phyloP scores from a whole-genome alignment of 164 flowering plant species.

The Berberis thunbergii region DNA sequence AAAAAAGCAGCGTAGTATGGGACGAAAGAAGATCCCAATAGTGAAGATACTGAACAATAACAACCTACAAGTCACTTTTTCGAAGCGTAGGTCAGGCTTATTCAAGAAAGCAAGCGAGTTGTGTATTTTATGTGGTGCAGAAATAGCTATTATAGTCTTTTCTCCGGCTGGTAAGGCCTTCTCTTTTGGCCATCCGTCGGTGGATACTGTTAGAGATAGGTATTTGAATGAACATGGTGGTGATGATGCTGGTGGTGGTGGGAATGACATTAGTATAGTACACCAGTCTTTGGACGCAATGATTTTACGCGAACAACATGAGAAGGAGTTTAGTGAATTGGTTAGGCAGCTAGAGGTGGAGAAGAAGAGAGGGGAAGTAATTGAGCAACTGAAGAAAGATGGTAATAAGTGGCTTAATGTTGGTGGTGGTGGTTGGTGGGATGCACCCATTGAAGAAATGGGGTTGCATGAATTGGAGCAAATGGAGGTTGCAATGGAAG shows the following conservation, averaged over 20 bases:
- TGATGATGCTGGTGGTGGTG: background rate
- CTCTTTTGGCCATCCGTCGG: constrained; percentile 59
- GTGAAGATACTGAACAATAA: too few relatives aligned
- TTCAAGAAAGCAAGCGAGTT: constrained; percentile 82
- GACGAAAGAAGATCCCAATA: too few relatives aligned
- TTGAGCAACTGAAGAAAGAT: constrained; percentile 13
- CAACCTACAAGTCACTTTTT: constrained; percentile 58
- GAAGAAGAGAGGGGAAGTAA: constrained; percentile 33
- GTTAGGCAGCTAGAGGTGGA: constrained; percentile 37
- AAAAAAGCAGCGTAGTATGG: too few relatives aligned
- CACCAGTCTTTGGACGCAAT: background rate
- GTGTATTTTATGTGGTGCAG: constrained; percentile 58
- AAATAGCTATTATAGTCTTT: constrained; percentile 51
- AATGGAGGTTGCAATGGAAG: constrained; percentile 30
- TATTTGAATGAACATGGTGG: constrained; percentile 11
- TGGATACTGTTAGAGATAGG: constrained; percentile 38
- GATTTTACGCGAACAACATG: constrained; percentile 26
- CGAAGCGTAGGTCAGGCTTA: constrained; percentile 59
- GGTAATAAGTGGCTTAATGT: too few relatives aligned
- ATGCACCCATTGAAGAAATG: constrained; percentile 35
- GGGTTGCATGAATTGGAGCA: constrained; percentile 28
- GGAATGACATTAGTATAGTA: constrained; percentile 15
- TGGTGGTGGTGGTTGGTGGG: constrained; percentile 34
- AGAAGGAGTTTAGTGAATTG: constrained; percentile 27
- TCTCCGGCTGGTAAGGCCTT: constrained; percentile 60